Evolutionary conservation across 2,329 filamentous ascomycete genomes (phyloP), one percentile per base, ranked within the genome.

Genomic region (Blumeria graminis): DNA sequence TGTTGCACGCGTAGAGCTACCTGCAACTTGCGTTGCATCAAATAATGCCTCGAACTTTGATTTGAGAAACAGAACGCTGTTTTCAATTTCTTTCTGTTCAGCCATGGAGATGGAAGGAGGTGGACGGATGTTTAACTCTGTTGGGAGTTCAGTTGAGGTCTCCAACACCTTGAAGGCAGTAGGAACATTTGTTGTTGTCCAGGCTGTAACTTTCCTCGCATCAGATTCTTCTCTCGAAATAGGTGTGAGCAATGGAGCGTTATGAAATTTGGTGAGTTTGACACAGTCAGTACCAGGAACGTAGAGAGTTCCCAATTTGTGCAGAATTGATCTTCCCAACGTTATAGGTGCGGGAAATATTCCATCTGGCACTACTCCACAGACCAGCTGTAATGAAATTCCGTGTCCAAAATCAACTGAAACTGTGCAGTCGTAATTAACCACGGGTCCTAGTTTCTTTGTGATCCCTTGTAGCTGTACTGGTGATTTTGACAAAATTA

Each of bases 261-360:
- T 41, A 41, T 11, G 38, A 41, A 41, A 41, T 41, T 41, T 41
- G n/a, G 38, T 41, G 3, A 41, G 38, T 41, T 41, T 41, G 38
- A 41, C 38, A 41, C 38, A 41, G 3, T 41, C 38, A 41, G 38
- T 41, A 16, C 38, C 38, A 41, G 38, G 4, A 28, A 28, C 22
- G 22, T 28, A 28, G 22, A 28, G 1, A 28, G 22, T 18, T 14
- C 28, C 46, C 11, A 34, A 16, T 52, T 52, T 9, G 32, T 52
- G 41, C n/a, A 46, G 35, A 32, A 13, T 16, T 52, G 35, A 34
- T n/a, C 28, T 9, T 35, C 51, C 33, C n/a, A 54, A 18, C 16
- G 48, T 52, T 52, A 52, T 16, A 52, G 22, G 8, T 52, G 48
- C 48, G n/a, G 48, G 28, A 52, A 52, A 54, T n/a, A 33, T 54